Evolutionary conservation across 768 basidiomycete genomes (phyloP), one percentile per base, ranked within the genome.

Genomic region (Gymnopilus junonius): DNA sequence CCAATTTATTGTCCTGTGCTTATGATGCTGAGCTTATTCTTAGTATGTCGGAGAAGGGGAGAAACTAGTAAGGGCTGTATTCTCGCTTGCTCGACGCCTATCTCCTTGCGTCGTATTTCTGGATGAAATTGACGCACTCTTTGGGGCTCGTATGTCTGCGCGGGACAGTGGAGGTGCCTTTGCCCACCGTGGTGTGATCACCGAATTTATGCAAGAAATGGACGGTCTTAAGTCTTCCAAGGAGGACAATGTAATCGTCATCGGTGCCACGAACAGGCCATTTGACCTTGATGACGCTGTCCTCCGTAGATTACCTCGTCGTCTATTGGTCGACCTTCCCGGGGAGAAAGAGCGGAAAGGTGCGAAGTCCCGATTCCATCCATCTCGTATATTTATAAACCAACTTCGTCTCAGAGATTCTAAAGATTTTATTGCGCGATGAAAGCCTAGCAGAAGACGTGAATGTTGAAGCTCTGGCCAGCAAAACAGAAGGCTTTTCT

Each of bases 171-270:
- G 91, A 8, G 88, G 94, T 58, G 87, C 87, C 12, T 84, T 91
- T 69, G 93, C 94, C 5, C 94, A 97, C 69, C 83, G 94, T 40
- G 91, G 93, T 46, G 87, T 96, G 55, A 91, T 93, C 72, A 95
- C 93, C 10, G 92, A 95, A 74, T 94, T 94, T 74, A 94, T 95
- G 93, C 92, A 93, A 71, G 94, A 97, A 73, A 97, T 98, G 95
- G 95, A 98, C 69, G 95, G 95, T 2, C 78, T 98, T 61, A 91
- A 88, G 72, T 85, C 91, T 8, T 89, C 88, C 29, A 85, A 84
- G 65, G 91, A 94, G 58, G 87, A 92, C 65, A 87, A 87, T 64
- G 87, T 97, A 60, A 90, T 97, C 59, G 89, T 98, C 53, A 94
- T 98, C 55, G 95, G 96, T 40, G 95, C 95, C 1, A 97, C 96